Evolutionary conservation across 176 grass and related monocot species (phyloP).

Genomic region (Triticum urartu): DNA sequence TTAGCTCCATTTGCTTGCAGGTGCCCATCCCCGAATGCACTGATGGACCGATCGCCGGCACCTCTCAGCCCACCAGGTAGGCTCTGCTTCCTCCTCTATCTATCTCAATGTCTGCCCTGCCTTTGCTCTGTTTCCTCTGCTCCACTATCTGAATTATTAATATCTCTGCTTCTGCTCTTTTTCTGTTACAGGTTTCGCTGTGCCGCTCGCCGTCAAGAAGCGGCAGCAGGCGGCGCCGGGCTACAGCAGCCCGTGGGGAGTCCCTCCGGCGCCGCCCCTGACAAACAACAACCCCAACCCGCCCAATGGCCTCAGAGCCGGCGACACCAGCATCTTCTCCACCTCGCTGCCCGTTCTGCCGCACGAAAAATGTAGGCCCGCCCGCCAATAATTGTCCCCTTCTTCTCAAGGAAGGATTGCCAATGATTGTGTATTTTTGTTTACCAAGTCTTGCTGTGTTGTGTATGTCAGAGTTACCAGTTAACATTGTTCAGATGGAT

Average conservation of each 20-base stretch:
- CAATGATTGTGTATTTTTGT: no score
- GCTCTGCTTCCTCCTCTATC: not conserved
- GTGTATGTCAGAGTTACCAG: not conserved
- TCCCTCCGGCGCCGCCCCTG: not conserved
- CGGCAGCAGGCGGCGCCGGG: constrained; percentile 7
- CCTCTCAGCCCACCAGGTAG: constrained; percentile 34
- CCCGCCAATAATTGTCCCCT: not conserved
- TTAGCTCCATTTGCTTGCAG: not conserved
- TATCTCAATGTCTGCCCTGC: not conserved
- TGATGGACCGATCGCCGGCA: constrained; percentile 41
- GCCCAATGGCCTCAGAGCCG: not conserved
- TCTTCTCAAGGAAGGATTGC: not conserved
- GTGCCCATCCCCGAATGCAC: constrained; percentile 6
- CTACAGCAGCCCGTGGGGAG: constrained; percentile 39
- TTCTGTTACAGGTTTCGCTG: constrained; percentile 19
- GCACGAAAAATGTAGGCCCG: constrained; percentile 60
- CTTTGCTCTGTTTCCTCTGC: no score
- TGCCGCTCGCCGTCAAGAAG: constrained; percentile 28
- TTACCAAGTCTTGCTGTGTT: not conserved
- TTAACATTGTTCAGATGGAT: not conserved
- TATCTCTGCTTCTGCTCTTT: no score
- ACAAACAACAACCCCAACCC: not conserved
- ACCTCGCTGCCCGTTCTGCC: constrained; percentile 76
- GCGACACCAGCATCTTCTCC: constrained; percentile 75
- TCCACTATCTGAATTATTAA: not conserved